Conservation (phyloP, 1,139 yeast species). For the Debaryomycetaceae sp. region DNA sequence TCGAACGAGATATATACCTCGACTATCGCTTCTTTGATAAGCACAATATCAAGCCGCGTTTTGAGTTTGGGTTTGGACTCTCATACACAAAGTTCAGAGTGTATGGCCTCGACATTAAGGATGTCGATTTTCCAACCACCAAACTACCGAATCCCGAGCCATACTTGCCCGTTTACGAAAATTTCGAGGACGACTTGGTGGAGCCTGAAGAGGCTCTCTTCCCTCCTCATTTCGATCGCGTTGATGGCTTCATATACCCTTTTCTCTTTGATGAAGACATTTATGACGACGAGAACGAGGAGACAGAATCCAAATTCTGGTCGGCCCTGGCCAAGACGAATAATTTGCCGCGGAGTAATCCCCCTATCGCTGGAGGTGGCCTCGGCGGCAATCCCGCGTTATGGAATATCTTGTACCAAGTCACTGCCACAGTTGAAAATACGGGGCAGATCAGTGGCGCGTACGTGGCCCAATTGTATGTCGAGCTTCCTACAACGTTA, state of each 20-base stretch:
- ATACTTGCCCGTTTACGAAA: conserved; percentile 29
- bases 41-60: conserved; percentile 44
- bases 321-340: conserved; percentile 23
- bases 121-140: conserved; percentile 34
- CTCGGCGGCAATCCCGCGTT: conserved; percentile 40
- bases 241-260: conserved; percentile 44
- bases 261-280: conserved; percentile 40
- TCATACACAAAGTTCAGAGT: conserved; percentile 42
- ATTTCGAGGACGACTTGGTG: conserved; percentile 36
- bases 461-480: conserved; percentile 46
- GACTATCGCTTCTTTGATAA: conserved; percentile 51
- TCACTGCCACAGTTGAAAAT: conserved; percentile 38
- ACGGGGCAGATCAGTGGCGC: conserved; percentile 42
- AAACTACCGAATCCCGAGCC: conserved; percentile 41
- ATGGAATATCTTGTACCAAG: conserved; percentile 38
- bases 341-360: conserved; percentile 11
- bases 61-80: conserved; percentile 53
- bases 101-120: conserved; percentile 27
- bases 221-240: conserved; percentile 42
- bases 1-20: conserved; percentile 37
- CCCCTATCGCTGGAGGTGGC: conserved; percentile 45
- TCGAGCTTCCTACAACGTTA: conserved; percentile 40
- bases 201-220: conserved; percentile 48
- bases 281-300: conserved; percentile 38
- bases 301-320: neutral